Evolutionary conservation across 2,329 filamentous ascomycete species (phyloP).

Genomic region (Diaporthe helianthi): DNA sequence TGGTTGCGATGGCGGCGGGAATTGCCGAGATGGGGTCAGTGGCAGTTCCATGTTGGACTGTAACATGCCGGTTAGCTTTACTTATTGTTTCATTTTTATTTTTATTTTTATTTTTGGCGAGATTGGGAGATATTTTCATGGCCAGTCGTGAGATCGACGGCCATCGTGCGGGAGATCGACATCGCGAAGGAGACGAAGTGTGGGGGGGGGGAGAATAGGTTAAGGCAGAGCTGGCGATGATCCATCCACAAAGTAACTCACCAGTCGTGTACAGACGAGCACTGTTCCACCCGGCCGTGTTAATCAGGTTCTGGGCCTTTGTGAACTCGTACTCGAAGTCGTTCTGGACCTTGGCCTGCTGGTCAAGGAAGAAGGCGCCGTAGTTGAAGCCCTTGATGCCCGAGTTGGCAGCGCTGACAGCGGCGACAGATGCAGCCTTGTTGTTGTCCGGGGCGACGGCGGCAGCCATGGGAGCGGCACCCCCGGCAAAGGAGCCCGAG

Average conservation of each 20-base stretch:
- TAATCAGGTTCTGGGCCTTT: constrained; percentile 67
- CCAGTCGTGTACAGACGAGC: constrained; percentile 77
- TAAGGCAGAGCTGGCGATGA: background rate
- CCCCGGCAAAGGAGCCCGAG: constrained; percentile 8
- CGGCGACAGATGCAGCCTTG: background rate
- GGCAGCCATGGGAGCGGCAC: background rate
- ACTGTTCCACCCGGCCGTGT: constrained; percentile 70
- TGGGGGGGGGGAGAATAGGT: too few species aligned
- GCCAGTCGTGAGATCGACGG: constrained; percentile 3
- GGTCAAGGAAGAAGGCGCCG: constrained; percentile 66
- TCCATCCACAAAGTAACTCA: constrained; percentile 33
- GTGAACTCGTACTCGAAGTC: constrained; percentile 78
- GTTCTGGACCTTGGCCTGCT: constrained; percentile 63
- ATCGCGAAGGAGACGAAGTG: background rate
- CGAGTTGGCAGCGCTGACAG: constrained; percentile 37
- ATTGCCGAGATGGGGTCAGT: constrained; percentile 82
- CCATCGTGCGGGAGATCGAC: constrained; percentile 9
- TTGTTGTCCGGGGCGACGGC: constrained; percentile 29
- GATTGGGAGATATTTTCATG: background rate
- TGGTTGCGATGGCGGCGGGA: constrained; percentile 70
- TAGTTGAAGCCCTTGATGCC: constrained; percentile 76
- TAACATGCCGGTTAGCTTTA: constrained; percentile 2
- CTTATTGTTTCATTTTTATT: background rate
- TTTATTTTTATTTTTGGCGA: too few species aligned
- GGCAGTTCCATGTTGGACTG: constrained; percentile 66